Evolutionary conservation across 164 flowering plant species (phyloP), one percentile per base, ranked within the genome.

Genomic region (Magnolia changhungtana): DNA sequence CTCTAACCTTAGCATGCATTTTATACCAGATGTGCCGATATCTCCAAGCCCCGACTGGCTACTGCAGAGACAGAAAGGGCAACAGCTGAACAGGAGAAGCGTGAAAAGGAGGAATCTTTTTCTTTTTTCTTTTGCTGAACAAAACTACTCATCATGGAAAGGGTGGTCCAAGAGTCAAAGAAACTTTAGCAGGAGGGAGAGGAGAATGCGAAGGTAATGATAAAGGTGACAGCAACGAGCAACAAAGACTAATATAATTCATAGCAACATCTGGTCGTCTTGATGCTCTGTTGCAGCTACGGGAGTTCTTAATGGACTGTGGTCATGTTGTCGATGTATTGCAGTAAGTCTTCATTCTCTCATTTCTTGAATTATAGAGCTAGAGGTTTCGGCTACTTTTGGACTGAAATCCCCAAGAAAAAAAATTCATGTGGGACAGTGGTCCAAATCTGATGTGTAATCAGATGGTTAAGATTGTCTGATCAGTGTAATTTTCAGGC

Each of bases 171-270:
- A 76, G 98, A 94, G 68, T 82, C 97, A 7, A 86, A 85, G 71
- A 77, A 79, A 58, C 84, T 96, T 61, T 86, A 88, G 75, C 83
- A 81, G 78, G 88, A 86, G 81, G 97, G 92, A 58, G 93, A 94
- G 67, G 96, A 91, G 76, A 96, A 94, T 80, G 84, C 98, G 3
- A 91, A 88, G 97, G 99, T 91, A 79, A 31, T 7, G 66, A 49
- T 45, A 58, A 50, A 64, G 7, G n/a, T 69, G 18, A 31, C 55
- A 72, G 16, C 10, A 13, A 16, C 21, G 27, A 65, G 13, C 27
- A 20, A 23, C 10, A 65, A 65, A 4, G 23, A 23, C 68, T 20
- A 9, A 21, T 6, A 65, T 20, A 10, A 65, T 10, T 20, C 27
- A 65, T 7, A 65, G 9, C 29, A 65, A 21, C 71, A 37, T 58